Evolutionary conservation across 495 filamentous ascomycete genomes (phyloP), one percentile per base, ranked within the genome.

Genomic region (Elasticomyces elasticus): DNA sequence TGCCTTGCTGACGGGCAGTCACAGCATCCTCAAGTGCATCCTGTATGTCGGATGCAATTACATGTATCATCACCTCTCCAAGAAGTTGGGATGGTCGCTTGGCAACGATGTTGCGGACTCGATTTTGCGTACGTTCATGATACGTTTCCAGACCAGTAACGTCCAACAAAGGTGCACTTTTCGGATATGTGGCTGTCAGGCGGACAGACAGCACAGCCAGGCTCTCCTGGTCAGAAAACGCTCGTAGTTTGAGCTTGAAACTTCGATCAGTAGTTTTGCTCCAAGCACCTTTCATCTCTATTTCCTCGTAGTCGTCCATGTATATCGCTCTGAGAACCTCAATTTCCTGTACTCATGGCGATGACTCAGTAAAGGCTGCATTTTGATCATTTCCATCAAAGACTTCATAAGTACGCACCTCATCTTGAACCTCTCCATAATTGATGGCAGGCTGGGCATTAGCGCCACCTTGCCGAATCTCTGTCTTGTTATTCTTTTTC

Each of bases 151-250:
- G 75, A 51, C 83, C 74, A 45, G 82, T 81, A n/a, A 94, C 63
- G 9, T 74, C 80, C 4, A 98, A 65, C 27, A 86, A 74, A 1
- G 92, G 92, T 2, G 78, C 67, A 15, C 88, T 85, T 67, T 91
- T 95, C 7, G 94, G 94, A 68, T 98, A 98, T 0, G 92, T 96
- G 12, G 91, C 84, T 11, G 87, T 89, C 24, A 98, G 66, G 28
- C 84, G 81, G 31, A 92, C 85, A 24, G 71, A 68, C 19, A 95
- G 68, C 1, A 77, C 78, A 10, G 88, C 69, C 15, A 70, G 69
- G 26, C 82, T 72, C 10, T 86, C 80, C 27, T 81, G 75, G 51
- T 90, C 84, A 1, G 81, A 80, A 22, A 77, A 76, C 10, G 88
- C 77, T 61, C 81, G 86, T 27, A 96, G 71, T 48, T 75, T 78